Conservation (phyloP, 2,329 filamentous ascomycete species). For the Penicillium sp. region DNA sequence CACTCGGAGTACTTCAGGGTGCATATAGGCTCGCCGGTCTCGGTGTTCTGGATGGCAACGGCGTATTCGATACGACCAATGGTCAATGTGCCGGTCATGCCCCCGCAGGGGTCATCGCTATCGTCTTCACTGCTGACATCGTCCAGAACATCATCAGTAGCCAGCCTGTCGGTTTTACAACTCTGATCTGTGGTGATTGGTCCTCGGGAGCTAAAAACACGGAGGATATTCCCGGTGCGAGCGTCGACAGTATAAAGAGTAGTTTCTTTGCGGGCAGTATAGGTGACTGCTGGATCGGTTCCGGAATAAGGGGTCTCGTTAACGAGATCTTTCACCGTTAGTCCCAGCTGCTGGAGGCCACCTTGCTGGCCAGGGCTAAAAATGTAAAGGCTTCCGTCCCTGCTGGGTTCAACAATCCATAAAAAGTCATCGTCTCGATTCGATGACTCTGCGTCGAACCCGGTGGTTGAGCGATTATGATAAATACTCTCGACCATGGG, state of each 20-base stretch:
- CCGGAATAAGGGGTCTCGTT: conserved; percentile 76
- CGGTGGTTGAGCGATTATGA: conserved; percentile 59
- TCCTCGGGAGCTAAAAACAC: conserved; percentile 75
- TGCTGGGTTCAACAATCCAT: conserved; percentile 91
- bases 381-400: conserved; percentile 81
- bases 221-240: conserved; percentile 73
- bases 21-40: conserved; percentile 72
- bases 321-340: conserved; percentile 71
- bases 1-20: conserved; percentile 92
- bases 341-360: conserved; percentile 44
- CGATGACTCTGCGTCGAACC: conserved; percentile 48
- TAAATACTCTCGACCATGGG: conserved; percentile 91
- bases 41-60: conserved; percentile 73
- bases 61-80: conserved; percentile 87
- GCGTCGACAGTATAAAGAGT: conserved; percentile 87
- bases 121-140: conserved; percentile 43
- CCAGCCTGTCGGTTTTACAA: conserved; percentile 56
- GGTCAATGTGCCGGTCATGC: conserved; percentile 70
- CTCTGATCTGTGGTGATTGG: conserved; percentile 68
- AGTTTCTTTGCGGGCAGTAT: conserved; percentile 87
- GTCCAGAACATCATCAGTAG: conserved; percentile 54
- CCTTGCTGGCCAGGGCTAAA: conserved; percentile 64
- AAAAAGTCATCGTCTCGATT: conserved; percentile 71
- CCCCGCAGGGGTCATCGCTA: conserved; percentile 63
- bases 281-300: conserved; percentile 73